phyloP scores from a whole-genome alignment of 164 flowering plant genomes.

The Stephania japonica region DNA sequence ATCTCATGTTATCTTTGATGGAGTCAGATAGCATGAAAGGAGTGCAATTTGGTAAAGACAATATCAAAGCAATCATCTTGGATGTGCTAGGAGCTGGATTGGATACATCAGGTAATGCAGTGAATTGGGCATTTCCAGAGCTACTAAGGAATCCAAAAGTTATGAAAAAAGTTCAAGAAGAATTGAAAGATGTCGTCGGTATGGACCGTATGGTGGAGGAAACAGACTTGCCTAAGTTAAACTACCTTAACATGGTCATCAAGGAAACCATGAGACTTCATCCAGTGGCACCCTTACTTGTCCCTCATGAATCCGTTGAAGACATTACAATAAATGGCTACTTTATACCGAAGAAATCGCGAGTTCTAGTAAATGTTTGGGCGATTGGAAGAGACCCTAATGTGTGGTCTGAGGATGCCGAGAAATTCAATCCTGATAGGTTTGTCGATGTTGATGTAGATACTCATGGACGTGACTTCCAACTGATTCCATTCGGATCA shows the following conservation, averaged over 20 bases:
- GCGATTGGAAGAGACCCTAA: slow-evolving; percentile 18
- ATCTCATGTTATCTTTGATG: slow-evolving; percentile 16
- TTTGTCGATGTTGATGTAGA: neutral
- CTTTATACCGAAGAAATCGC: slow-evolving; percentile 14
- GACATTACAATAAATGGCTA: slow-evolving; percentile 16
- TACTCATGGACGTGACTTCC: neutral
- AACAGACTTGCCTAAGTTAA: neutral
- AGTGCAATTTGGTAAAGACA: slow-evolving; percentile 3
- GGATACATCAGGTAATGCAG: slow-evolving; percentile 17
- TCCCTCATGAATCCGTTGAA: slow-evolving; percentile 20
- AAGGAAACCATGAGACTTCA: slow-evolving; percentile 4
- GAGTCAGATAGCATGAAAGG: neutral
- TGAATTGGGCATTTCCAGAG: slow-evolving; percentile 18
- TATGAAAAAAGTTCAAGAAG: no score
- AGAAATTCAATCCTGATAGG: slow-evolving; percentile 10
- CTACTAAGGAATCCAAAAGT: neutral
- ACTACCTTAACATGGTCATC: slow-evolving; percentile 3
- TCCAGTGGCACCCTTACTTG: slow-evolving; percentile 7
- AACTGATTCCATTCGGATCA: slow-evolving; percentile 12
- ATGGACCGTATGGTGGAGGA: slow-evolving; percentile 1
- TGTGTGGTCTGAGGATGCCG: slow-evolving; percentile 12
- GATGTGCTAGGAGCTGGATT: slow-evolving; percentile 8
- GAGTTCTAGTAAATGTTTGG: slow-evolving; percentile 19
- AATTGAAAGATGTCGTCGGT: neutral
- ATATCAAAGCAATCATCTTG: slow-evolving; percentile 14